Conservation (phyloP, 116 monocot genomes). For the Trichopus zeylanicus region DNA sequence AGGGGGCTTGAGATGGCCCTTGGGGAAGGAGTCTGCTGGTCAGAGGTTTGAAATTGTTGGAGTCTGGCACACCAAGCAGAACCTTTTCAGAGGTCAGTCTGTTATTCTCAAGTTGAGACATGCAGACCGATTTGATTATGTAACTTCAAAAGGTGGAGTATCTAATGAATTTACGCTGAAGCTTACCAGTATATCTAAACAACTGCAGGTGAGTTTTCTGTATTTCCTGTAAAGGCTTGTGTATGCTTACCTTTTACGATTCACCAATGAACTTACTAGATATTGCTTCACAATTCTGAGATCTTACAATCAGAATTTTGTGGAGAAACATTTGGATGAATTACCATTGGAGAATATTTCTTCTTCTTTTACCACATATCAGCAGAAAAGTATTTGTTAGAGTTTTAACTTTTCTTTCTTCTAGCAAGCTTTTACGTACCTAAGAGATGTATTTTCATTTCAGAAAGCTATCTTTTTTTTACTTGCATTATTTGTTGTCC, state of each 20-base stretch:
- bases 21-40: conserved; percentile 39
- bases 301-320: no score
- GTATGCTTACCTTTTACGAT: not conserved
- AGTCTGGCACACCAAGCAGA: conserved; percentile 36
- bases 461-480: no score
- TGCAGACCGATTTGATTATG: conserved; percentile 52
- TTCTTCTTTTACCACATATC: no score
- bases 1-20: conserved; percentile 67
- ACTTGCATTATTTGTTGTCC: no score
- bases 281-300: no score
- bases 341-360: no score
- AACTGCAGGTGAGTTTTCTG: conserved; percentile 29
- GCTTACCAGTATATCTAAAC: conserved; percentile 18
- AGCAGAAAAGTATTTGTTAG: no score
- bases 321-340: no score
- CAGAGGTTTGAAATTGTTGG: conserved; percentile 42
- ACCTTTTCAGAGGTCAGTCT: conserved; percentile 19
- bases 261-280: no score
- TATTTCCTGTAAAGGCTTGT: not conserved
- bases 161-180: conserved; percentile 44
- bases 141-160: conserved; percentile 35
- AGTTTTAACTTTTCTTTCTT: no score
- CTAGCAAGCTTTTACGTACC: no score
- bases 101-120: conserved; percentile 35
- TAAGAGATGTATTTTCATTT: no score